These are phyloP conservation scores for Cordyceps militaris DNA, from an alignment of 2,329 filamentous ascomycete species.

Conservation along the genomic window DNA sequence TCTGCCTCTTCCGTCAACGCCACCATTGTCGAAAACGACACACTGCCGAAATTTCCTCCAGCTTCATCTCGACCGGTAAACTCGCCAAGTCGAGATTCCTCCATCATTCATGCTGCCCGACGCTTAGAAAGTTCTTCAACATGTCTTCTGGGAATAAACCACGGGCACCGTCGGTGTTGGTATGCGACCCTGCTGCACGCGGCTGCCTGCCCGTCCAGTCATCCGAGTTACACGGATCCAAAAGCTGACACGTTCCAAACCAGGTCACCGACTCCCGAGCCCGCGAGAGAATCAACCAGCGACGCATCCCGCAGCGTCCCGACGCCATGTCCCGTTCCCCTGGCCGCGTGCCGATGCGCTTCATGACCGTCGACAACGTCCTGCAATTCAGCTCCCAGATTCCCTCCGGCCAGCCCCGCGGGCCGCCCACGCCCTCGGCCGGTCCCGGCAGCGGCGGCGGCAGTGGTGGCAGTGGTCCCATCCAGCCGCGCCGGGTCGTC, in stretches of 20 bases:
- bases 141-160: slow-evolving; percentile 14
- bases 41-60: not conserved
- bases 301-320: slow-evolving; percentile 27
- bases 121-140: not conserved
- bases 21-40: not conserved
- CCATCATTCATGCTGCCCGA: not conserved
- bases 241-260: slow-evolving; percentile 7
- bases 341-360: slow-evolving; percentile 51
- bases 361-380: slow-evolving; percentile 89
- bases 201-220: not conserved
- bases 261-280: slow-evolving; percentile 31
- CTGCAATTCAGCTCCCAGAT: slow-evolving; percentile 92
- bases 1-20: slow-evolving; percentile 11
- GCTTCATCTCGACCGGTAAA: not conserved
- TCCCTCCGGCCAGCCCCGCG: slow-evolving; percentile 83
- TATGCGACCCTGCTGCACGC: slow-evolving; percentile 5
- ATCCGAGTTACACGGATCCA: not conserved
- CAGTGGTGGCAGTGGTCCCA: slow-evolving; percentile 14
- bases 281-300: slow-evolving; percentile 28
- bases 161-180: slow-evolving; percentile 13
- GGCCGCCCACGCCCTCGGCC: slow-evolving; percentile 50
- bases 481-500: slow-evolving; percentile 22
- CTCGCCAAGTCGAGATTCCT: not conserved
- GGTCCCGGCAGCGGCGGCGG: too few species aligned
- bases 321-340: slow-evolving; percentile 25